phyloP scores from a whole-genome alignment of 2,329 filamentous ascomycete genomes.

The Botrytis fragariae region DNA sequence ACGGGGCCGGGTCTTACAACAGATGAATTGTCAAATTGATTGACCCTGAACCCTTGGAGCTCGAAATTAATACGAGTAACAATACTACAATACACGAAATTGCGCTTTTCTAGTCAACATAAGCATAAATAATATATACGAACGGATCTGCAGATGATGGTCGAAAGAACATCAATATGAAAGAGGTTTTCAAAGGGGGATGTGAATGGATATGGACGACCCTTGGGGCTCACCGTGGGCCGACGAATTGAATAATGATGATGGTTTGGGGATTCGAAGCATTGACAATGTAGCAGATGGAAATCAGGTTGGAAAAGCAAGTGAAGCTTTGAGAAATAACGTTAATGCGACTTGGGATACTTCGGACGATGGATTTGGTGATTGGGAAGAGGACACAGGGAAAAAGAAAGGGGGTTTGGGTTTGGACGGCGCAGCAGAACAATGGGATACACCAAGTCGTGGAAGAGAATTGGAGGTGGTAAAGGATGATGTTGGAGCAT shows the following conservation, averaged over 20 bases:
- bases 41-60: slow-evolving; percentile 13
- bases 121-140: neutral
- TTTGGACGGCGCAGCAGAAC: slow-evolving; percentile 26
- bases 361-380: slow-evolving; percentile 31
- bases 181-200: slow-evolving; percentile 21
- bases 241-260: slow-evolving; percentile 31
- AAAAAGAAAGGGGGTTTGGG: slow-evolving; percentile 19
- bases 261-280: neutral
- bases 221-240: slow-evolving; percentile 43
- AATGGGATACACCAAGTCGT: slow-evolving; percentile 20
- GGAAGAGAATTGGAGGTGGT: slow-evolving; percentile 7
- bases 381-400: slow-evolving; percentile 31
- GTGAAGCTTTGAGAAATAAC: slow-evolving; percentile 26
- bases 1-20: slow-evolving; percentile 17
- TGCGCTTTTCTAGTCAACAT: neutral
- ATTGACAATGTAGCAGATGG: slow-evolving; percentile 16
- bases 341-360: slow-evolving; percentile 33
- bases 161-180: slow-evolving; percentile 35
- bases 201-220: slow-evolving; percentile 39
- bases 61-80: slow-evolving; percentile 10
- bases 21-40: slow-evolving; percentile 20
- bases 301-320: slow-evolving; percentile 23
- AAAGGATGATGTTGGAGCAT: slow-evolving; percentile 18
- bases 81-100: slow-evolving; percentile 7
- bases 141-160: slow-evolving; percentile 1